These are phyloP conservation scores for Endotrypanum monterogeii DNA, from an alignment of 208 protist genomes.

Conservation along the genomic window DNA sequence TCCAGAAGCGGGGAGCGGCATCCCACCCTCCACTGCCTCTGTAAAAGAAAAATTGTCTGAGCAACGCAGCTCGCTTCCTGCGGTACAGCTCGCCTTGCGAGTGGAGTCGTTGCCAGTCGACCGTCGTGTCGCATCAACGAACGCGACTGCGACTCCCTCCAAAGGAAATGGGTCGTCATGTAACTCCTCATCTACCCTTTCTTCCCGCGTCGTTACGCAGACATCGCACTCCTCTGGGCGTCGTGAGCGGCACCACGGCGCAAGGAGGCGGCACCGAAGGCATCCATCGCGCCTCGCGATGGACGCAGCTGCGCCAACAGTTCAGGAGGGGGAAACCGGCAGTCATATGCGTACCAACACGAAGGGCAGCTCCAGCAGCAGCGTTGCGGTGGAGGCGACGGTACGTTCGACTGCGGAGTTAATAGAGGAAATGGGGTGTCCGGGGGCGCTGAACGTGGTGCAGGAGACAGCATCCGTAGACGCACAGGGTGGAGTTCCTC, in stretches of 20 bases:
- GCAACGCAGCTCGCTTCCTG: not conserved
- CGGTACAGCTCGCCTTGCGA: constrained; percentile 12
- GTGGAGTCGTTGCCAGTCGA: constrained; percentile 21
- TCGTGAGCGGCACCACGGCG: not conserved
- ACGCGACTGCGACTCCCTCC: not conserved
- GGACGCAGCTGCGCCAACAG: not conserved
- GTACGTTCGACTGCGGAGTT: not conserved
- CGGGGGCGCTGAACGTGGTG: not conserved
- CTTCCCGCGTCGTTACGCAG: not conserved
- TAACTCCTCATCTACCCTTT: constrained; percentile 1
- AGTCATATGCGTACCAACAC: too few relatives aligned
- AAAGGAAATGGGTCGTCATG: not conserved
- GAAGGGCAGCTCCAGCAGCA: not conserved
- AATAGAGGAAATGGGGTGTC: not conserved
- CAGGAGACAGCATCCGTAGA: not conserved
- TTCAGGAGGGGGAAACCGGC: not conserved
- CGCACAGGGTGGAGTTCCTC: not conserved
- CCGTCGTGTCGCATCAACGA: not conserved
- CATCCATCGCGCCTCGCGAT: not conserved
- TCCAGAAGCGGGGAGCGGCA: not conserved
- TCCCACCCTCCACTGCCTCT: not conserved
- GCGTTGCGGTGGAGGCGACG: not conserved
- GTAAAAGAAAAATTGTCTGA: not conserved
- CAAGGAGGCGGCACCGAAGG: not conserved
- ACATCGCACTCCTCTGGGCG: not conserved